Evolutionary conservation across 495 filamentous ascomycete species (phyloP).

Genomic region (Aspergillus baeticus): DNA sequence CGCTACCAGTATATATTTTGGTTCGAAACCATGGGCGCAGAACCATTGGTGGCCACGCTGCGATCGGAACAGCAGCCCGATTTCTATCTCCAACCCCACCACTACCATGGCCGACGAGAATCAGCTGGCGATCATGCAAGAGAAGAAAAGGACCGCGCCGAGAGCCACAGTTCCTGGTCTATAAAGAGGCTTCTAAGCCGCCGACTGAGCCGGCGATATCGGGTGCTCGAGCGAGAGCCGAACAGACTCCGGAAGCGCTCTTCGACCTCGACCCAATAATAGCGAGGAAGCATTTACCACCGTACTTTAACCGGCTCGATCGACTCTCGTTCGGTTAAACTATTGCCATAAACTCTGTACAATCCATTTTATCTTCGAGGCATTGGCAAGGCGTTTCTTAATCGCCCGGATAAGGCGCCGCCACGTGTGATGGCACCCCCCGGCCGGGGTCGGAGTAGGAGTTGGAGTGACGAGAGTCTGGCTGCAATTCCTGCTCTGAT

Average conservation of each 20-base stretch:
- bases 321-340: background rate
- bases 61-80: conserved; percentile 8
- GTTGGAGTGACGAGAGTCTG: background rate
- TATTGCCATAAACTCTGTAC: background rate
- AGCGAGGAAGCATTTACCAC: background rate
- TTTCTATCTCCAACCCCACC: conserved; percentile 4
- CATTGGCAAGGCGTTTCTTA: background rate
- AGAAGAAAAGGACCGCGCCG: conserved; percentile 3
- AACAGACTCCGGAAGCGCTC: conserved; percentile 43
- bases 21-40: conserved; percentile 29
- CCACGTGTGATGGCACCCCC: conserved; percentile 15
- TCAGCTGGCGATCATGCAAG: conserved; percentile 13
- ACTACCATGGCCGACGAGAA: background rate
- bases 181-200: conserved; percentile 39
- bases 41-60: conserved; percentile 22
- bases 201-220: conserved; percentile 38
- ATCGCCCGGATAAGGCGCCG: background rate
- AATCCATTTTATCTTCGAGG: background rate
- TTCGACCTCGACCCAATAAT: conserved; percentile 22
- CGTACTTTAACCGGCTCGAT: background rate
- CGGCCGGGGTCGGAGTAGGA: background rate
- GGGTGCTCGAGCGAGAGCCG: conserved; percentile 42
- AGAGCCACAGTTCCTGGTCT: conserved; percentile 34
- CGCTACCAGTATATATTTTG: conserved; percentile 3
- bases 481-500: background rate